Conservation (phyloP, 2,329 filamentous ascomycete species). For the Beauveria varroae region DNA sequence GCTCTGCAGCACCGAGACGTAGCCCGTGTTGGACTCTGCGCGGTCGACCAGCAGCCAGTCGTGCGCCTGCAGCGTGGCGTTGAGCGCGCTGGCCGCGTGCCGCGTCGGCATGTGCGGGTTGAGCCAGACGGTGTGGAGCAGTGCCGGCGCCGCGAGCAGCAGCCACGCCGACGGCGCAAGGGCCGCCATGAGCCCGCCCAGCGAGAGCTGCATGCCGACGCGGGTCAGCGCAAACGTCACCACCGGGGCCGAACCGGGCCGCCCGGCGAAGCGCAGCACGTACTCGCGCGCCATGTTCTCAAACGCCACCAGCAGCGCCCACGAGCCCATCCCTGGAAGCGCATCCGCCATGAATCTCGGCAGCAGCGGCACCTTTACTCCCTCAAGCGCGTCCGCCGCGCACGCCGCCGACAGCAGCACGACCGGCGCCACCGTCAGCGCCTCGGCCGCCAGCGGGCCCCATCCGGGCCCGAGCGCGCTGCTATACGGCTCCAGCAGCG, state of each 20-base stretch:
- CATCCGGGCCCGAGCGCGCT: conserved; percentile 55
- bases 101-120: conserved; percentile 68
- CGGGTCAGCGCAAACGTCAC: conserved; percentile 58
- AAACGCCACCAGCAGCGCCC: conserved; percentile 52
- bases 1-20: conserved; percentile 84
- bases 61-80: conserved; percentile 54
- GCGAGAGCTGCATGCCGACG: conserved; percentile 61
- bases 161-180: conserved; percentile 63
- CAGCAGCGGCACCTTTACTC: conserved; percentile 46
- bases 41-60: conserved; percentile 74
- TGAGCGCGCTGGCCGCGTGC: conserved; percentile 53
- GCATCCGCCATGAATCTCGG: conserved; percentile 55
- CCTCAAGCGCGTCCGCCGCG: conserved; percentile 56
- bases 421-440: conserved; percentile 63
- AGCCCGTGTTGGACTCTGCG: conserved; percentile 80
- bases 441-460: conserved; percentile 71
- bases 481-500: conserved; percentile 61
- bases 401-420: conserved; percentile 56
- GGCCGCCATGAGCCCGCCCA: conserved; percentile 57
- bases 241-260: not conserved
- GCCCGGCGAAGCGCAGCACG: conserved; percentile 7
- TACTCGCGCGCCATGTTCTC: conserved; percentile 23
- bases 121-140: conserved; percentile 61
- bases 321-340: conserved; percentile 58
- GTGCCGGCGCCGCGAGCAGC: conserved; percentile 59